phyloP scores from a whole-genome alignment of 495 filamentous ascomycete genomes.

The Aspergillus bridgeri region DNA sequence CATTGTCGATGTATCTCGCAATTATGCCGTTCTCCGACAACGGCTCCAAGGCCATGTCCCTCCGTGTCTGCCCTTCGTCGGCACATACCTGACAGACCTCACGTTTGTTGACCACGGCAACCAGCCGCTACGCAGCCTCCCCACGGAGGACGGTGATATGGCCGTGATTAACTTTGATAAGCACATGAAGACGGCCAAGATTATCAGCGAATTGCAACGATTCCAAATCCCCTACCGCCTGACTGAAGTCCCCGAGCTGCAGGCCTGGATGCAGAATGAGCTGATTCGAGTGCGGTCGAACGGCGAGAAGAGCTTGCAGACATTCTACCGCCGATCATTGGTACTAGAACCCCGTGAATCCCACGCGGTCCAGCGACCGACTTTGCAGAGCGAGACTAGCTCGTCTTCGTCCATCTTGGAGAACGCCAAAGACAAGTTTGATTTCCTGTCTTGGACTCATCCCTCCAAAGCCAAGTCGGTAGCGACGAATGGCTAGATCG shows the following conservation, averaged over 20 bases:
- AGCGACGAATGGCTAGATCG: slow-evolving; percentile 39
- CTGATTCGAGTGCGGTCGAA: slow-evolving; percentile 75
- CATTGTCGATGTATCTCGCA: slow-evolving; percentile 84
- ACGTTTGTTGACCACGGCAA: slow-evolving; percentile 87
- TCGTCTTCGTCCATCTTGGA: slow-evolving; percentile 51
- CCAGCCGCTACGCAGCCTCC: slow-evolving; percentile 54
- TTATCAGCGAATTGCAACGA: slow-evolving; percentile 91
- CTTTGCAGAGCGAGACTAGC: slow-evolving; percentile 35
- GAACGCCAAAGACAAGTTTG: slow-evolving; percentile 53
- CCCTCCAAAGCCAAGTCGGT: slow-evolving; percentile 47
- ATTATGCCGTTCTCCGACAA: slow-evolving; percentile 86
- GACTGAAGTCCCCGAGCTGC: slow-evolving; percentile 79
- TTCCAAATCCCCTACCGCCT: slow-evolving; percentile 96
- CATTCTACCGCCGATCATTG: slow-evolving; percentile 79
- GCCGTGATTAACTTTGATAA: slow-evolving; percentile 98
- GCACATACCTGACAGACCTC: slow-evolving; percentile 87
- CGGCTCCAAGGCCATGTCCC: slow-evolving; percentile 84
- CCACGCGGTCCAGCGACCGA: slow-evolving; percentile 15
- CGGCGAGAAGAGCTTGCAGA: slow-evolving; percentile 75
- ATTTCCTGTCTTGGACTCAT: slow-evolving; percentile 54
- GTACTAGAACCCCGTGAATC: slow-evolving; percentile 79
- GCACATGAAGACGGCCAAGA: slow-evolving; percentile 87
- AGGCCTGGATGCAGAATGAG: slow-evolving; percentile 88
- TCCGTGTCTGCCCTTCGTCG: slow-evolving; percentile 94
- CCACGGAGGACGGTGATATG: slow-evolving; percentile 55